phyloP scores from a whole-genome alignment of 73 alveolate species.

The Stentor roeselii region DNA sequence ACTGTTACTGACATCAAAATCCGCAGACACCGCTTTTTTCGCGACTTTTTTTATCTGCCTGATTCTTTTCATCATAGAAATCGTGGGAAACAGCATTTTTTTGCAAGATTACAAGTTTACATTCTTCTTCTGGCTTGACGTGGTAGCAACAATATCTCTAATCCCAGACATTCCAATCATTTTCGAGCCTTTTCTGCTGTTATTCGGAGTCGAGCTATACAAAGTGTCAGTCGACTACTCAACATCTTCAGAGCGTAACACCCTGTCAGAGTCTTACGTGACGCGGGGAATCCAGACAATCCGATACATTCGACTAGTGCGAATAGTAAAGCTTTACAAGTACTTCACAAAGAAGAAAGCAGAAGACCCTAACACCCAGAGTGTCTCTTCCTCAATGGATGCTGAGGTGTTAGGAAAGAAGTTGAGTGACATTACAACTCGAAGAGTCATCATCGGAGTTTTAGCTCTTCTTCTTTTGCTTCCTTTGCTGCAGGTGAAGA shows the following conservation, averaged over 20 bases:
- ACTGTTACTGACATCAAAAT: slow-evolving; percentile 46
- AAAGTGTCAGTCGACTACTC: slow-evolving; percentile 38
- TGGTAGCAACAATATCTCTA: slow-evolving; percentile 62
- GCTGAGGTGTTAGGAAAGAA: slow-evolving; percentile 67
- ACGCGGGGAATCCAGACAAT: slow-evolving; percentile 47
- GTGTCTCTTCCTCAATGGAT: slow-evolving; percentile 43
- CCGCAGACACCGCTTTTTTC: slow-evolving; percentile 40
- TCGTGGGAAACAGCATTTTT: slow-evolving; percentile 47
- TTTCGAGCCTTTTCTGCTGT: slow-evolving; percentile 36
- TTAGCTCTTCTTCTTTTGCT: slow-evolving; percentile 57
- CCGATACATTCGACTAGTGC: slow-evolving; percentile 58
- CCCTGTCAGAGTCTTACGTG: slow-evolving; percentile 15
- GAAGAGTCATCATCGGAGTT: slow-evolving; percentile 74
- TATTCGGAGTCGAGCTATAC: slow-evolving; percentile 34
- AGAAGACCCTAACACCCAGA: slow-evolving; percentile 3
- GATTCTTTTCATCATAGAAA: slow-evolving; percentile 47
- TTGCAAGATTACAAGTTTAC: slow-evolving; percentile 55
- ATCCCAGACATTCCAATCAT: slow-evolving; percentile 61
- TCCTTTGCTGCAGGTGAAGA: slow-evolving; percentile 55
- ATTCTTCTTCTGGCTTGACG: slow-evolving; percentile 71
- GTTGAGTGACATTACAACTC: slow-evolving; percentile 54
- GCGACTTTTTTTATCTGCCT: slow-evolving; percentile 42
- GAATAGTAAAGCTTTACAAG: slow-evolving; percentile 66
- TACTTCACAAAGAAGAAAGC: slow-evolving; percentile 38
- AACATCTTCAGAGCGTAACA: slow-evolving; percentile 24